Evolutionary conservation across 2,329 filamentous ascomycete species (phyloP).

Genomic region (Ceratocystis cubensis): DNA sequence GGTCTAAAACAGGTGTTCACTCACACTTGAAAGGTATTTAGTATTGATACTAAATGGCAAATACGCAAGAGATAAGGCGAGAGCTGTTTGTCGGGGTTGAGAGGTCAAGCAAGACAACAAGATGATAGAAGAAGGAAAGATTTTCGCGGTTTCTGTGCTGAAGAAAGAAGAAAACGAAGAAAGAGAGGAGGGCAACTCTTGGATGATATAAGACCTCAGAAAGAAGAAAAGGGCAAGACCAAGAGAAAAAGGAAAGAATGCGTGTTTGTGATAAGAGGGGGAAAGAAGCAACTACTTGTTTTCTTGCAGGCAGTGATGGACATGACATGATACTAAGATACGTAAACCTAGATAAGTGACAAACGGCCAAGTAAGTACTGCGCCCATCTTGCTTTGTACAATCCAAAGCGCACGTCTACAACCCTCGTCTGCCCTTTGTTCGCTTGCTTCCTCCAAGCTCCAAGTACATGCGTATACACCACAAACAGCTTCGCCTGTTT

Average conservation of each 20-base stretch:
- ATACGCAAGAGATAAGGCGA: no score
- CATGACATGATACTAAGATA: neutral
- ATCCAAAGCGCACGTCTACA: no score
- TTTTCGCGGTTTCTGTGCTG: neutral
- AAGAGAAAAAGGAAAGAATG: constrained; percentile 1
- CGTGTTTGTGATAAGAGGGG: neutral
- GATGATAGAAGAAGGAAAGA: neutral
- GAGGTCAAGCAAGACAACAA: neutral
- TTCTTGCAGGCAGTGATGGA: neutral
- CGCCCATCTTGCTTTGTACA: no score
- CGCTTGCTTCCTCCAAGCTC: no score
- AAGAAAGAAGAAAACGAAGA: neutral
- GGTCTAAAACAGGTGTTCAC: neutral
- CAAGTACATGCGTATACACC: neutral
- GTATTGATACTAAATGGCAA: neutral
- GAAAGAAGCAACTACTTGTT: constrained; percentile 8
- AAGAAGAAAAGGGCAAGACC: neutral
- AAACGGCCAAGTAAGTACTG: neutral
- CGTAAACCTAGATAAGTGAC: neutral
- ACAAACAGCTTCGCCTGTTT: neutral
- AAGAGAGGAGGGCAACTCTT: neutral
- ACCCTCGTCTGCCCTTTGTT: no score
- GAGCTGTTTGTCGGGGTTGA: no score
- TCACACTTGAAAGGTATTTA: neutral
- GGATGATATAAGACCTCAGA: neutral